Conservation (phyloP, 2,329 filamentous ascomycete species). For the Penicillium vulpinum region DNA sequence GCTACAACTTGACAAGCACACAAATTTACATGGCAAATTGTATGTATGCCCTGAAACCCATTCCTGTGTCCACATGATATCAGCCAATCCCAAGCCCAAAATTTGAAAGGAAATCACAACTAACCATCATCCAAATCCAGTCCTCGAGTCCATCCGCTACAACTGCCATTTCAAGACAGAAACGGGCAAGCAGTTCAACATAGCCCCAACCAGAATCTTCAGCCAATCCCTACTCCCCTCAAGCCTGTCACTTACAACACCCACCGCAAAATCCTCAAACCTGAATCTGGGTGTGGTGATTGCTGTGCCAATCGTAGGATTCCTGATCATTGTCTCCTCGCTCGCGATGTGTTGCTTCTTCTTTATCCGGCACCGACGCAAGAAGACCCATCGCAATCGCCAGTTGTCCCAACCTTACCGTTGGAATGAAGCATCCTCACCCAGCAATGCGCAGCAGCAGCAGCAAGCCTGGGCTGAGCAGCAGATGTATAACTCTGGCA, state of each 20-base stretch:
- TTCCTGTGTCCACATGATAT: not conserved
- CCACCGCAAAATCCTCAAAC: conserved; percentile 15
- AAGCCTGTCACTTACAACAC: conserved; percentile 23
- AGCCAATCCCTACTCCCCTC: conserved; percentile 41
- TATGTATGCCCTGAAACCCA: conserved; percentile 27
- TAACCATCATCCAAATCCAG: conserved; percentile 25
- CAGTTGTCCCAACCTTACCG: conserved; percentile 32
- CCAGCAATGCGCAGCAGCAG: conserved; percentile 29
- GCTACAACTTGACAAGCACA: conserved; percentile 45
- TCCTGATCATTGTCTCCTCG: conserved; percentile 38
- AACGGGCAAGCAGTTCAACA: conserved; percentile 39
- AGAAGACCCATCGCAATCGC: conserved; percentile 31
- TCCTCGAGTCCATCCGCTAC: conserved; percentile 48
- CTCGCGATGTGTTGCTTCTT: conserved; percentile 43
- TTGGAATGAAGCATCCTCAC: conserved; percentile 34
- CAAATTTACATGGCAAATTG: conserved; percentile 48
- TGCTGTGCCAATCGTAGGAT: conserved; percentile 45
- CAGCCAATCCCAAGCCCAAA: not conserved
- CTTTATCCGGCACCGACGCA: conserved; percentile 45
- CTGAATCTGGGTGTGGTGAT: conserved; percentile 44
- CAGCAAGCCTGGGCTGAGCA: conserved; percentile 18
- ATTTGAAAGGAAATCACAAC: not conserved
- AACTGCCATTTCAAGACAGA: conserved; percentile 45
- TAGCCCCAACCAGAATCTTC: conserved; percentile 45
- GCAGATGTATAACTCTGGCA: conserved; percentile 6